Base-by-base conservation (phyloP, 2,329 filamentous ascomycete genomes). In the Penicillium sumatraense region DNA sequence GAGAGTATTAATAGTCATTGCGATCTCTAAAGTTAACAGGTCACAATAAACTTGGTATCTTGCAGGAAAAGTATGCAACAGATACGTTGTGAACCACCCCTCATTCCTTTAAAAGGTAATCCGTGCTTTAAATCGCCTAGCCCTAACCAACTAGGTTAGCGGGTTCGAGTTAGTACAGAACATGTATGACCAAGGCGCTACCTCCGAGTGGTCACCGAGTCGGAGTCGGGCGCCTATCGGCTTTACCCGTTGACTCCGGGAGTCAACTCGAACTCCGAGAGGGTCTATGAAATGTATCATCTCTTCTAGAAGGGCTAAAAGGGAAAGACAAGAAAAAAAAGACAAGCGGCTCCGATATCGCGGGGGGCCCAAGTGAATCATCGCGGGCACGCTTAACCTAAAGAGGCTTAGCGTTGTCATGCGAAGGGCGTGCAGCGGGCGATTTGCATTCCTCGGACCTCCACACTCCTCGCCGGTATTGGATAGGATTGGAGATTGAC, bases 351-450 rank as follows among this genome's bases (percentile, higher is more conserved):
- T 58, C 56, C 56, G 56, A 58, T 55, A 52, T 58, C 56, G 56
- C 56, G 55, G 51, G 38, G 48, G 16, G 29, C 26, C 14, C n/a
- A 40, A 40, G 36, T 40, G 14, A 23, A 13, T 27, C 26, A 16
- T 23, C 44, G 49, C 27, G 41, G 29, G 26, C 24, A 20, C 27
- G 27, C 51, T 41, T 58, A 18, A 9, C 68, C 62, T 3, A 16
- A 60, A 53, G 16, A 53, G 61, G 69, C 13, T 61, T 68, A 48
- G 68, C 60, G 61, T 56, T 72, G 69, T 65, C 68, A 67, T 60
- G 53, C 53, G 60, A 67, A 70, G 67, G 68, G 68, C 68, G 67
- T 54, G 64, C 58, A 58, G 46, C 41, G 57, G 54, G 9, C 50
- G 31, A 49, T 45, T 53, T 46, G 35, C 51, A 46, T 44, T 23